Base-by-base conservation (phyloP, 495 filamentous ascomycete species). In the Platismatia glauca region DNA sequence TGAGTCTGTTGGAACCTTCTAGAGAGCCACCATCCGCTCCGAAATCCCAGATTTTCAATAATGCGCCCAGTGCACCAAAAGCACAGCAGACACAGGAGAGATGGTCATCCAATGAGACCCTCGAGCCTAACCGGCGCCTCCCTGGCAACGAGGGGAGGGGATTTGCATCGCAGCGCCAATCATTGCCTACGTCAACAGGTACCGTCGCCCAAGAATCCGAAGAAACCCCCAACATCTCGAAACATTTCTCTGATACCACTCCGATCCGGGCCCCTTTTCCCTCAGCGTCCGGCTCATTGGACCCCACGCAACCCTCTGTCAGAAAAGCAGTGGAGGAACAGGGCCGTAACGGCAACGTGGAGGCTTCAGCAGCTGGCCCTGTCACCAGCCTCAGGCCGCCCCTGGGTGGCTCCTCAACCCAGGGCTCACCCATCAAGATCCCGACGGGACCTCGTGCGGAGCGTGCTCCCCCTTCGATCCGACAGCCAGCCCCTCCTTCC, bases 1-100 rank as follows among this genome's bases (percentile, higher is more conserved):
- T 62, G 13, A 56, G 53, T 39, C 52, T 61, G 27, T 29, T 63
- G 31, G 65, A 67, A 31, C 48, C 60, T 33, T 55, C 77, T 3
- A 81, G 81, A 6, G 76, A 74, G 41, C 73, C 77, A 39, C 68
- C 77, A 37, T 58, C 73, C 7, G 74, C 75, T 29, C 59, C 74
- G 16, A 67, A 74, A 13, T 71, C 75, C 48, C 69, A 79, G 56
- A 66, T 60, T 55, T 73, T 73, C n/a, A 66, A 69, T 20, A 77
- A 74, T 29, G 74, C 77, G 0, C 81, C 81, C 18, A 82, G 80
- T 8, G 81, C 77, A 6, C 79, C 80, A 7, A 76, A 80, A 61
- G 78, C 76, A 53, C 81, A 81, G 33, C 74, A 80, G 44, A 24
- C 67, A 15, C 55, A 7, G n/a, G 61, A 57, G 4, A 58, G 55